A percentile compares a stretch with the other conserved stretches of the same genome.
phyloP scores from a whole-genome alignment of 2,329 filamentous ascomycete species.

The Ploettnerulaceae sp. region DNA sequence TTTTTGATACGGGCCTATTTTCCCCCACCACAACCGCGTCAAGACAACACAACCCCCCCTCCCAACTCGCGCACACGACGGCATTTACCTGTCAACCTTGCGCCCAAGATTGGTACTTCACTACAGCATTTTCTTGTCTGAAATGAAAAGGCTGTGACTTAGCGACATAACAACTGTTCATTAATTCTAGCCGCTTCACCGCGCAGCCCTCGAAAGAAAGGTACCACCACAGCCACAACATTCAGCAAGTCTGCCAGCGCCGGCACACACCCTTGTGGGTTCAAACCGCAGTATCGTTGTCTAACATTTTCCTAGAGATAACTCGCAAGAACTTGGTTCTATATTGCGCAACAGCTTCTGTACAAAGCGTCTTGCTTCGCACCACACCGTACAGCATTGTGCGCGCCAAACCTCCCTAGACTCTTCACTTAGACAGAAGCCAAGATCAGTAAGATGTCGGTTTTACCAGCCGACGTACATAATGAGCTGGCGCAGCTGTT shows the following conservation, averaged over 20 bases:
- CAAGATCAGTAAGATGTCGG: slow-evolving; percentile 58
- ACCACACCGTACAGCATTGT: neutral
- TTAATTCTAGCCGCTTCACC: slow-evolving; percentile 9
- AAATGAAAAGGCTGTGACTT: slow-evolving; percentile 7
- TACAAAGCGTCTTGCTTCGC: neutral
- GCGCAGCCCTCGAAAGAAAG: slow-evolving; percentile 7
- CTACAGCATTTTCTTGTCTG: neutral
- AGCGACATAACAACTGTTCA: neutral
- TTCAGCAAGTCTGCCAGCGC: neutral
- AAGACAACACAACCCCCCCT: too few species aligned
- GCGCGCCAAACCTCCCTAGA: neutral
- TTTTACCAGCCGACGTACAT: slow-evolving; percentile 80
- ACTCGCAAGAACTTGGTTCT: too few species aligned
- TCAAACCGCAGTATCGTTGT: too few species aligned
- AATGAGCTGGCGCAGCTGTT: slow-evolving; percentile 81
- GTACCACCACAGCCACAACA: neutral
- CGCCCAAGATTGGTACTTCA: neutral
- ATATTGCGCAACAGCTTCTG: neutral
- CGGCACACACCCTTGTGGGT: too few species aligned
- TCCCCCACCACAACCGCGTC: too few species aligned
- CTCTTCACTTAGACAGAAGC: neutral
- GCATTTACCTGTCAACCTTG: neutral
- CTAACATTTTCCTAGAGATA: too few species aligned
- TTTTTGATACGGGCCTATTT: too few species aligned
- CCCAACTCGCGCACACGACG: neutral